A percentile compares a stretch with the other conserved stretches of the same genome.
These are phyloP conservation scores for Coniochaeta prunicola DNA, from an alignment of 2,329 filamentous ascomycete genomes.

Conservation along the genomic window DNA sequence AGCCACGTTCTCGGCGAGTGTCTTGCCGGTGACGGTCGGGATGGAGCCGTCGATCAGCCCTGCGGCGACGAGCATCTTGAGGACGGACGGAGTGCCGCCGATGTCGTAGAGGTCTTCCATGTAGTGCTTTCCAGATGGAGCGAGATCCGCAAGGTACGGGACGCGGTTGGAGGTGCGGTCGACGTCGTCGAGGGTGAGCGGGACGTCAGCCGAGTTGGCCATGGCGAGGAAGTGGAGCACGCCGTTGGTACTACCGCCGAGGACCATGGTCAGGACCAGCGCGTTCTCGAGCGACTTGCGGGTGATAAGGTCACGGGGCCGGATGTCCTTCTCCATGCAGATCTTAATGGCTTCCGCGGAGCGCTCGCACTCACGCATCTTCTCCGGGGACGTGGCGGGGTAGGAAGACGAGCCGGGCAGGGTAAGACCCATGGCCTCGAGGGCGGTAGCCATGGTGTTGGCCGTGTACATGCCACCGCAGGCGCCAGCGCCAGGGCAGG, in stretches of 20 bases:
- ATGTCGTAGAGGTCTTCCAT: slow-evolving; percentile 82
- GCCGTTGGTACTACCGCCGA: slow-evolving; percentile 86
- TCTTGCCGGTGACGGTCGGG: slow-evolving; percentile 77
- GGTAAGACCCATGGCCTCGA: slow-evolving; percentile 80
- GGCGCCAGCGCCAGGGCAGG: slow-evolving; percentile 68
- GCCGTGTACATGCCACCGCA: slow-evolving; percentile 86
- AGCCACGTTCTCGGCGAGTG: slow-evolving; percentile 73
- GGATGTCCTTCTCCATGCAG: slow-evolving; percentile 78
- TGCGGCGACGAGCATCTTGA: slow-evolving; percentile 76
- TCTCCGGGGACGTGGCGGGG: slow-evolving; percentile 72
- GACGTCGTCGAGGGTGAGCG: slow-evolving; percentile 73
- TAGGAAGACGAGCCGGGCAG: slow-evolving; percentile 80
- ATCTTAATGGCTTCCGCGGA: slow-evolving; percentile 70
- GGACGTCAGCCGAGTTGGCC: slow-evolving; percentile 75
- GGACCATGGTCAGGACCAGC: slow-evolving; percentile 80
- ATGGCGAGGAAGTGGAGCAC: slow-evolving; percentile 87
- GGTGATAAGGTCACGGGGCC: slow-evolving; percentile 72
- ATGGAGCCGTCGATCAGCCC: slow-evolving; percentile 70
- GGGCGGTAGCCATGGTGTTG: slow-evolving; percentile 87
- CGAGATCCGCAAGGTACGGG: slow-evolving; percentile 79
- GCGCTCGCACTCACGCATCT: slow-evolving; percentile 79
- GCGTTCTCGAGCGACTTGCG: slow-evolving; percentile 81
- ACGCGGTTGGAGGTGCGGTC: slow-evolving; percentile 75
- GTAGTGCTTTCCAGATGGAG: slow-evolving; percentile 75
- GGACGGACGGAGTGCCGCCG: slow-evolving; percentile 76